These are phyloP conservation scores for Saururus chinensis DNA, from an alignment of 164 flowering plant genomes.

Conservation along the genomic window DNA sequence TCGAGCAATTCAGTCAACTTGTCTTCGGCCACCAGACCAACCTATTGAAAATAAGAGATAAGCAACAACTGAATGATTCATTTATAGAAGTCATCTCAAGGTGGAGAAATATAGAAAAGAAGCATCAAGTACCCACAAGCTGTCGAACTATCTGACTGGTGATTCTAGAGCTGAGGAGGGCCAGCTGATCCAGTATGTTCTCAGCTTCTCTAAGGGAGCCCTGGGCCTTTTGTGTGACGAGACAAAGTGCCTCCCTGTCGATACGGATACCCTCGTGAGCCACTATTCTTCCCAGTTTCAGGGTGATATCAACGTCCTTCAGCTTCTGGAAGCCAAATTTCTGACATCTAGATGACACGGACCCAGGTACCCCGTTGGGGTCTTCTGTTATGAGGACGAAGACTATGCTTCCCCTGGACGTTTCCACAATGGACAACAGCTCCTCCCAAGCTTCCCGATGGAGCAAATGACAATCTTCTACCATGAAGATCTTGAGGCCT, in stretches of 20 bases:
- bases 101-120: neutral
- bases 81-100: neutral
- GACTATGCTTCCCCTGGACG: conserved; percentile 4
- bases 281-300: conserved; percentile 21
- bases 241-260: conserved; percentile 23
- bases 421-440: conserved; percentile 15
- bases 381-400: conserved; percentile 22
- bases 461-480: conserved; percentile 22
- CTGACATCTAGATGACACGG: conserved; percentile 26
- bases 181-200: conserved; percentile 26
- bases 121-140: conserved; percentile 18
- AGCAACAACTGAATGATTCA: neutral
- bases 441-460: conserved; percentile 26
- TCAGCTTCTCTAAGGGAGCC: conserved; percentile 41
- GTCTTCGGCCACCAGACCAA: conserved; percentile 23
- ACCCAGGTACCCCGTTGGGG: conserved; percentile 12
- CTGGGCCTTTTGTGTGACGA: conserved; percentile 24
- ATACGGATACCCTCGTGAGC: conserved; percentile 18
- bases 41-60: conserved; percentile 14
- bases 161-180: conserved; percentile 22
- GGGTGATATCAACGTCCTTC: conserved; percentile 15
- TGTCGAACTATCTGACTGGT: conserved; percentile 25
- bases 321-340: conserved; percentile 29
- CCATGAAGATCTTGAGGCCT: conserved; percentile 22
- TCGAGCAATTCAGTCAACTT: conserved; percentile 18